Conservation (phyloP, 345 rosid species). For the Melaleuca alternifolia region DNA sequence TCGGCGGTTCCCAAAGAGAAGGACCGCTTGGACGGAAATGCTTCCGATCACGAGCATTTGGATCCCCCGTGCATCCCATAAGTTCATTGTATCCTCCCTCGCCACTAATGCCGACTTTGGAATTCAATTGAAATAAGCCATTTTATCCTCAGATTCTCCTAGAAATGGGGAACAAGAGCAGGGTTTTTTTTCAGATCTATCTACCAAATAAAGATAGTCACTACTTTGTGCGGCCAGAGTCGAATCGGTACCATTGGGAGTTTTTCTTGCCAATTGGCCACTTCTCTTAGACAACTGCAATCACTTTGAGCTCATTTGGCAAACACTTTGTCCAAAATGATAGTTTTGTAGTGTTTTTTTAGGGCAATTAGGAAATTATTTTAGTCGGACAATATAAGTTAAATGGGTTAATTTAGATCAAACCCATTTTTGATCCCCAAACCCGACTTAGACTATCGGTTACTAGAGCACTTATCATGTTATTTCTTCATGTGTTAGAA, state of each 20-base stretch:
- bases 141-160: neutral
- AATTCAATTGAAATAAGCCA: neutral
- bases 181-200: neutral
- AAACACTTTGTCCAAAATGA: neutral
- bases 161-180: neutral
- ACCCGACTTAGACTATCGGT: too few species aligned
- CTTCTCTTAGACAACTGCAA: neutral
- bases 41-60: neutral
- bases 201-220: neutral
- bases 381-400: too few species aligned
- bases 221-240: neutral
- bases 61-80: conserved; percentile 3
- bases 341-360: neutral
- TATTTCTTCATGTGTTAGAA: too few species aligned
- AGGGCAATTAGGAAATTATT: neutral
- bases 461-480: too few species aligned
- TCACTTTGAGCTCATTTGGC: neutral
- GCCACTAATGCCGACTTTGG: neutral
- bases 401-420: too few species aligned
- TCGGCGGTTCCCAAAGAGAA: neutral
- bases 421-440: too few species aligned
- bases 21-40: neutral
- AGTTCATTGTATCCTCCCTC: neutral
- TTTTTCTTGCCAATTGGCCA: neutral
- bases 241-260: neutral